Evolutionary conservation across 2,329 filamentous ascomycete genomes (phyloP).

Genomic region (Podosphaera fusca): DNA sequence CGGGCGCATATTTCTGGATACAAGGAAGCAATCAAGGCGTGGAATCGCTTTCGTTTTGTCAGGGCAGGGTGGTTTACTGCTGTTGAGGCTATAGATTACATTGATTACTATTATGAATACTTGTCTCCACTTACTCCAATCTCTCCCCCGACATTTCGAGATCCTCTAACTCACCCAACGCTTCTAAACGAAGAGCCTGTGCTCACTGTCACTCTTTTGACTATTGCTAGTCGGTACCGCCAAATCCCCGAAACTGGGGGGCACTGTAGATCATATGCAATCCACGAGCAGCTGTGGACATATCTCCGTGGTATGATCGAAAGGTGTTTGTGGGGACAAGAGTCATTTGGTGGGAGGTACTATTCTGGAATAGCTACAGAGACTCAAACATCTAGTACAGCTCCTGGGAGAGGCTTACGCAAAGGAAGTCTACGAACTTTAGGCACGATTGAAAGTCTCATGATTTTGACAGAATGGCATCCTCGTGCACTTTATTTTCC

Average conservation of each 20-base stretch:
- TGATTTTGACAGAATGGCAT: conserved; percentile 94
- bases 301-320: conserved; percentile 91
- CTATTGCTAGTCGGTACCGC: conserved; percentile 73
- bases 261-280: conserved; percentile 64
- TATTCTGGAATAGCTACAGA: conserved; percentile 39
- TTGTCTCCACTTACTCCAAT: conserved; percentile 84
- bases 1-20: conserved; percentile 28
- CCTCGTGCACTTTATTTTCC: conserved; percentile 87
- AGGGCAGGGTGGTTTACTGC: conserved; percentile 90
- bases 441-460: conserved; percentile 79
- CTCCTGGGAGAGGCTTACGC: conserved; percentile 44
- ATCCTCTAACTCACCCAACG: conserved; percentile 55
- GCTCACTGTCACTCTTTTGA: conserved; percentile 72
- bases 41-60: conserved; percentile 85
- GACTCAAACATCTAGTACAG: conserved; percentile 40
- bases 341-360: conserved; percentile 79
- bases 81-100: conserved; percentile 77
- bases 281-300: conserved; percentile 88
- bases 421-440: conserved; percentile 69
- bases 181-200: conserved; percentile 82
- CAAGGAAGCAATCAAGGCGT: conserved; percentile 56
- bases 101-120: conserved; percentile 87
- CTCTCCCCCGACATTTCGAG: conserved; percentile 70
- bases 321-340: conserved; percentile 82
- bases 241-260: conserved; percentile 59